These are phyloP conservation scores for Sugiyamaella floridensis DNA, from an alignment of 805 yeast species.

Conservation along the genomic window DNA sequence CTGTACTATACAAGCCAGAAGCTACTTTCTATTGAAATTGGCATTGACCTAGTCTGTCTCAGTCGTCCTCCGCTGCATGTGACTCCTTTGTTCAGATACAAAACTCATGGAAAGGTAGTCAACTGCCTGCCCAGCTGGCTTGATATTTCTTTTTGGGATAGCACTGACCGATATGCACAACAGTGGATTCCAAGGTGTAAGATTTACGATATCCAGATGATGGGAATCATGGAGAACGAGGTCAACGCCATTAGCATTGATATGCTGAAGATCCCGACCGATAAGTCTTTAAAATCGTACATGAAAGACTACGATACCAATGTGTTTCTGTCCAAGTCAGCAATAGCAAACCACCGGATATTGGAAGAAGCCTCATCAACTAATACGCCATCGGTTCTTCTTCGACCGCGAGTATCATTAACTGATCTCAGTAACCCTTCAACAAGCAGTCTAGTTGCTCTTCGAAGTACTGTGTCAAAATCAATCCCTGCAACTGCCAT, in stretches of 20 bases:
- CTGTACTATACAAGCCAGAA: conserved; percentile 68
- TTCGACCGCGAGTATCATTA: conserved; percentile 16
- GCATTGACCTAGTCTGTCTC: conserved; percentile 81
- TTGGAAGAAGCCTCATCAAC: conserved; percentile 22
- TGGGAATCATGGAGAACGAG: conserved; percentile 95
- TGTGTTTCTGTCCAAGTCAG: conserved; percentile 37
- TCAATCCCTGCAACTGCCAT: conserved; percentile 17
- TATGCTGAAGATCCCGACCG: conserved; percentile 36
- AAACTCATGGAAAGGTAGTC: conserved; percentile 16
- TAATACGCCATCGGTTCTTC: conserved; percentile 26
- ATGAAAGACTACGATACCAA: conserved; percentile 64
- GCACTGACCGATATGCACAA: conserved; percentile 37
- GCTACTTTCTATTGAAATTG: conserved; percentile 70
- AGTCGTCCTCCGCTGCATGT: conserved; percentile 89
- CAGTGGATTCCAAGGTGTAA: conserved; percentile 91
- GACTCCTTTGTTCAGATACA: conserved; percentile 77
- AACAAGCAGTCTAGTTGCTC: neutral
- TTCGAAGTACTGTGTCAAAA: conserved; percentile 13
- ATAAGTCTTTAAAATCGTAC: conserved; percentile 43
- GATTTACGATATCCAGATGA: conserved; percentile 94
- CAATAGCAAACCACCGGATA: conserved; percentile 17
- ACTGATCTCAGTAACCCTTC: conserved; percentile 5
- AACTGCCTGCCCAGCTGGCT: conserved; percentile 94
- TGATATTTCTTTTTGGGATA: conserved; percentile 86
- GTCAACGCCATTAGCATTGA: conserved; percentile 61